Base-by-base conservation (phyloP, 345 rosid species). In the Syzygium jambos region DNA sequence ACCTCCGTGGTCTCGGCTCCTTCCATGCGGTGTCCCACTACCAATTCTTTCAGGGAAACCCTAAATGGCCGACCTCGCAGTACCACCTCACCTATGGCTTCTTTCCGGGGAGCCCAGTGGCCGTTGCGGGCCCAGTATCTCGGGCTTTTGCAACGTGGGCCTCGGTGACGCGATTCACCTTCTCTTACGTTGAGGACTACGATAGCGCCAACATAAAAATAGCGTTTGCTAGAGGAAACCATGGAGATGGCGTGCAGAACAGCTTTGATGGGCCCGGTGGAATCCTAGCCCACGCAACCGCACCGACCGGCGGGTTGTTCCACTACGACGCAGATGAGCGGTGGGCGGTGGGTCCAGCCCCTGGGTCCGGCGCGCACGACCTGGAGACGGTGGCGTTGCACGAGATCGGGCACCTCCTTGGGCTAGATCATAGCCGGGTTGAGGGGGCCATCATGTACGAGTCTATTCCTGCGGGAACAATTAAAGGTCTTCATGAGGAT, bases 381-480 rank as follows among this genome's bases (percentile, higher is more conserved):
- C 23, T 89, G 56, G 90, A 89, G 85, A 86, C 92, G 3, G 86
- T 91, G 9, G 94, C 90, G 5, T 22, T 90, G 86, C 94, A 92
- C 85, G 94, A 93, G 87, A 92, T 92, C 8, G 95, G 93, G 3
- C 95, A 93, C 84, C 89, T 90, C 25, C 92, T 93, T 3, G 94
- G 93, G 14, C 91, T 92, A 10, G 86, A 11, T 1, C 95, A 92
- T 85, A 91, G 93, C 52, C 41, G 84, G 14, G 86, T 82, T 14
- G 27, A 52, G 25, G 85, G 8, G 0, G 92, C 94, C 38, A 86
- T 91, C 77, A 93, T 92, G 93, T 92, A 4, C 59, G 43, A 91
- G 5, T 2, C 43, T 1, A 51, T 93, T n/a, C 1, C 6, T 14
- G 0, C 16, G 2, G 92, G 93, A 51, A 30, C 21, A 3, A 85